Percentiles rank a stretch among this genome's conserved stretches.
These are phyloP conservation scores for Corchorus capsularis DNA, from an alignment of 345 rosid species.

Conservation along the genomic window DNA sequence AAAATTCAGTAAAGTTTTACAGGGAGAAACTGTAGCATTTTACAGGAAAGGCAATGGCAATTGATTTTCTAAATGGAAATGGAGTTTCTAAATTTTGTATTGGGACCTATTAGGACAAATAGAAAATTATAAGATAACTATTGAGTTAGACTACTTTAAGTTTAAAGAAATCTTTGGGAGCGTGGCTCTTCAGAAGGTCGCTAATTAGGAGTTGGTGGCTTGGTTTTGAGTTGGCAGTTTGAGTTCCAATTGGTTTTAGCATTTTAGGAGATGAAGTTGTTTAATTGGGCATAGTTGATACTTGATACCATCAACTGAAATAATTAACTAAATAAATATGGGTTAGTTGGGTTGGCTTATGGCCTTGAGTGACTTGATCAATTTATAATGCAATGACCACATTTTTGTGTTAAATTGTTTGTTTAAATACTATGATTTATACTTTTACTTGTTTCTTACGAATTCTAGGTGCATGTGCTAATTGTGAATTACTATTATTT, in stretches of 20 bases:
- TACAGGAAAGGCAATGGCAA: background rate
- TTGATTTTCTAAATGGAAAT: background rate
- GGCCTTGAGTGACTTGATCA: background rate
- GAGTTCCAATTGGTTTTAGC: background rate
- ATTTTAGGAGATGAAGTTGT: slow-evolving; percentile 3
- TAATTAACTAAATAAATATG: background rate
- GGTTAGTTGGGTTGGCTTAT: background rate
- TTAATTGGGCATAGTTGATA: background rate
- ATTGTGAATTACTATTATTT: background rate
- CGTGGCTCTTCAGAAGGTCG: background rate
- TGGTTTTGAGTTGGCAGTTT: background rate
- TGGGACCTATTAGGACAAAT: background rate
- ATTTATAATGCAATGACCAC: background rate
- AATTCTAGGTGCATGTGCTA: background rate
- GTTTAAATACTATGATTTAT: background rate
- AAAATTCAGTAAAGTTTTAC: background rate
- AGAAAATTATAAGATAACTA: background rate
- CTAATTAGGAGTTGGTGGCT: background rate
- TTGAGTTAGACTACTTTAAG: background rate
- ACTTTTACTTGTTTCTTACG: background rate
- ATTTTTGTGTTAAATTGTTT: background rate
- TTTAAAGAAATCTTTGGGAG: background rate
- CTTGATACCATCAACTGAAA: background rate
- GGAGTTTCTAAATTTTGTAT: background rate
- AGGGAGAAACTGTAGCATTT: background rate